Percentiles rank a stretch among this genome's conserved stretches.
phyloP scores from a whole-genome alignment of 768 basidiomycete species.

The Lactarius evosmus region DNA sequence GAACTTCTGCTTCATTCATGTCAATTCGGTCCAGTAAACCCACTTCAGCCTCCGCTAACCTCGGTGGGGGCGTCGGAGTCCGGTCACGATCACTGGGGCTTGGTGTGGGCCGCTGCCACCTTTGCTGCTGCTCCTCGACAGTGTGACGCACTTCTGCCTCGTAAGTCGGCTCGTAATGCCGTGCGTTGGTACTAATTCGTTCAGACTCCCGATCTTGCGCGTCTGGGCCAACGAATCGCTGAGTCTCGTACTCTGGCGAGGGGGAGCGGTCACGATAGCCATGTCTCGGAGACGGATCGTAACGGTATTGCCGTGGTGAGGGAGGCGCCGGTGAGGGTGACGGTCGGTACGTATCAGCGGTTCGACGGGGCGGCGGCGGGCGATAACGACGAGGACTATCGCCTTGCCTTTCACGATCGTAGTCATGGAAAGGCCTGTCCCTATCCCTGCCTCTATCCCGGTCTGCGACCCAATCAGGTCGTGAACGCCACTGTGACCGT shows the following conservation, averaged over 20 bases:
- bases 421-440: background rate
- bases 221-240: background rate
- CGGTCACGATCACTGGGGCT: slow-evolving; percentile 1
- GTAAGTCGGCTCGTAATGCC: background rate
- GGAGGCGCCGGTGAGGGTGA: slow-evolving; percentile 5
- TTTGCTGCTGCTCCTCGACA: background rate
- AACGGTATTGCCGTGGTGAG: slow-evolving; percentile 6
- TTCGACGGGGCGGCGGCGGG: background rate
- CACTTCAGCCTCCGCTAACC: slow-evolving; percentile 6
- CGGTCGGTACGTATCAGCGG: background rate
- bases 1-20: slow-evolving; percentile 8
- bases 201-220: background rate
- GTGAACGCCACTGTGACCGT: background rate
- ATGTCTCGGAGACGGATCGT: slow-evolving; percentile 4
- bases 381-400: slow-evolving; percentile 4
- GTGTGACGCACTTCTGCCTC: background rate
- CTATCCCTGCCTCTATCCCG: slow-evolving; percentile 1
- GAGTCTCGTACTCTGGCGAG: background rate
- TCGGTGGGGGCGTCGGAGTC: background rate
- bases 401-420: slow-evolving; percentile 2
- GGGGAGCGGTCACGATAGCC: background rate
- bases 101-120: background rate
- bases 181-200: background rate
- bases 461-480: background rate
- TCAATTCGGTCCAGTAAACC: slow-evolving; percentile 13